phyloP scores from a whole-genome alignment of 306 rosid genomes.

The Adenanthera pavonina region DNA sequence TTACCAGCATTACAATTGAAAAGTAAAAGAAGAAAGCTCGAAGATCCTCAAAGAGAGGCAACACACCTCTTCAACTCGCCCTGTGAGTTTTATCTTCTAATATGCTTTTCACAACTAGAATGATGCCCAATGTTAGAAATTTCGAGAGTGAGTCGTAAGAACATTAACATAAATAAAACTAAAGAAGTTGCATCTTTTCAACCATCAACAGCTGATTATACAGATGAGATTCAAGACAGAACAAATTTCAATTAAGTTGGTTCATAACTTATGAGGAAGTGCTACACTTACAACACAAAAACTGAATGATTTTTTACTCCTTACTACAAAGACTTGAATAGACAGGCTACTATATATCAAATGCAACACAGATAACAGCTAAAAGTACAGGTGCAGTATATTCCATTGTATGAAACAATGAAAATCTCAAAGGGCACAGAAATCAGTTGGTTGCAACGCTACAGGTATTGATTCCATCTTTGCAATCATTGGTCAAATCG shows the following conservation, averaged over 20 bases:
- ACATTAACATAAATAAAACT: neutral
- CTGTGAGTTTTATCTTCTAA: neutral
- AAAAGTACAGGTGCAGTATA: slow-evolving; percentile 46
- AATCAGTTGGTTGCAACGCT: slow-evolving; percentile 63
- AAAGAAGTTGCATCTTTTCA: slow-evolving; percentile 23
- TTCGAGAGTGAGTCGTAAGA: neutral
- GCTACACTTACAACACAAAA: slow-evolving; percentile 52
- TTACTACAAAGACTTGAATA: slow-evolving; percentile 41
- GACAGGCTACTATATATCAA: slow-evolving; percentile 61
- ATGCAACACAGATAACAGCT: slow-evolving; percentile 57
- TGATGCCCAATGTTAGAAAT: neutral
- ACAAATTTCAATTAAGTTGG: slow-evolving; percentile 38
- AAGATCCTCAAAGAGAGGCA: neutral
- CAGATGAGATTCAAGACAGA: slow-evolving; percentile 37
- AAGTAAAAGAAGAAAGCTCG: neutral
- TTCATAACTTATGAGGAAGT: slow-evolving; percentile 35
- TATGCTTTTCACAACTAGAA: neutral
- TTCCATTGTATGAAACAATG: slow-evolving; percentile 43
- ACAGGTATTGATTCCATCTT: slow-evolving; percentile 93
- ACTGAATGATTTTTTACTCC: slow-evolving; percentile 49
- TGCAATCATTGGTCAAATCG: slow-evolving; percentile 91
- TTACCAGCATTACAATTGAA: neutral
- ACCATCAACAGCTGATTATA: slow-evolving; percentile 9
- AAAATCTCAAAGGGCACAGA: slow-evolving; percentile 42
- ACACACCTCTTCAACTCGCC: neutral